Evolutionary conservation across 2,329 filamentous ascomycete species (phyloP).

Genomic region (Moelleriella libera): DNA sequence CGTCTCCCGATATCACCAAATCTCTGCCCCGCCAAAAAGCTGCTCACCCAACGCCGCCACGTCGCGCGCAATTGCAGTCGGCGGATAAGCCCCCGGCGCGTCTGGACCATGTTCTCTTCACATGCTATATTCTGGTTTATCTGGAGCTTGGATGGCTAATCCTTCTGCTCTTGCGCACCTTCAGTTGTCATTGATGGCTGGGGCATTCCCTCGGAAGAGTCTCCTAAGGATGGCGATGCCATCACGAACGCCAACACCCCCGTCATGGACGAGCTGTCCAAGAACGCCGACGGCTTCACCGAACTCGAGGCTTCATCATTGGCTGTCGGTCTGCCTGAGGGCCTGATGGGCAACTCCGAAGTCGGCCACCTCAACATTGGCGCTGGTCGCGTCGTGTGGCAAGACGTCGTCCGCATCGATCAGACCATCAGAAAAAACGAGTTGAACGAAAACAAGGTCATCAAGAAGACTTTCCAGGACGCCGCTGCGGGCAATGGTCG

Average conservation of each 20-base stretch:
- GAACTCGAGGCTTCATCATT: slow-evolving; percentile 92
- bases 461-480: slow-evolving; percentile 61
- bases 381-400: slow-evolving; percentile 94
- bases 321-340: slow-evolving; percentile 89
- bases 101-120: slow-evolving; percentile 26
- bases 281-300: slow-evolving; percentile 71
- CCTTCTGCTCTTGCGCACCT: slow-evolving; percentile 31
- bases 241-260: slow-evolving; percentile 89
- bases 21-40: slow-evolving; percentile 9
- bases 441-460: slow-evolving; percentile 59
- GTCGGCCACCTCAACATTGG: slow-evolving; percentile 98
- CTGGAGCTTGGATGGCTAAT: slow-evolving; percentile 47
- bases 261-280: slow-evolving; percentile 84
- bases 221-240: slow-evolving; percentile 81
- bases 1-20: slow-evolving; percentile 15
- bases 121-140: slow-evolving; percentile 39
- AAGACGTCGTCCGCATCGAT: slow-evolving; percentile 94
- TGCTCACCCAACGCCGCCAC: slow-evolving; percentile 5
- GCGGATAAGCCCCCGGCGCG: background rate
- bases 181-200: slow-evolving; percentile 97
- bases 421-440: slow-evolving; percentile 77
- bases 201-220: slow-evolving; percentile 72
- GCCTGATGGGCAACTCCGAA: slow-evolving; percentile 97
- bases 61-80: slow-evolving; percentile 5
- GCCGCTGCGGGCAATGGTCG: slow-evolving; percentile 83